These are phyloP conservation scores for Mycena sp. DNA, from an alignment of 1,284 basidiomycete species.

Conservation along the genomic window DNA sequence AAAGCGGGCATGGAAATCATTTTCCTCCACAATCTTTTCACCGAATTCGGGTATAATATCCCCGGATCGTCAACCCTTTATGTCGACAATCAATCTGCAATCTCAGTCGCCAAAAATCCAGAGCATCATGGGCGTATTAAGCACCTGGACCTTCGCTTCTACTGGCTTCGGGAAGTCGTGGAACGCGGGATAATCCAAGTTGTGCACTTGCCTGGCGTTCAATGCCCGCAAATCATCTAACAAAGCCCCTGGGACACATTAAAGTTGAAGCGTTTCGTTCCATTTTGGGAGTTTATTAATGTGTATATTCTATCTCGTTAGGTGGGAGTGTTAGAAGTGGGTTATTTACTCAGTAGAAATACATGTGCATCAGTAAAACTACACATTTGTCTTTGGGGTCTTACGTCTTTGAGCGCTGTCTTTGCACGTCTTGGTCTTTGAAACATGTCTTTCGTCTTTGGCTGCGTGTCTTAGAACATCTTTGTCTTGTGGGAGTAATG, in stretches of 20 bases:
- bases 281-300: background rate
- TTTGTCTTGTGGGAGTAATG: too few species aligned
- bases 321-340: background rate
- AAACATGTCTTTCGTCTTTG: too few species aligned
- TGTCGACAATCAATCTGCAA: conserved; percentile 30
- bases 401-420: too few species aligned
- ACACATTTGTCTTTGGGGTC: too few species aligned
- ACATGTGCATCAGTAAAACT: too few species aligned
- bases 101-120: conserved; percentile 17
- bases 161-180: conserved; percentile 26
- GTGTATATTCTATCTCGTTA: background rate
- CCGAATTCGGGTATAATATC: background rate
- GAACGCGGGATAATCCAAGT: background rate
- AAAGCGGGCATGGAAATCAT: background rate
- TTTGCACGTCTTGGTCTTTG: too few species aligned
- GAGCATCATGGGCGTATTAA: background rate
- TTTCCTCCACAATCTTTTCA: background rate
- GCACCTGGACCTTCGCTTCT: conserved; percentile 33
- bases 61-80: background rate
- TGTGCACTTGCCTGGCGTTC: background rate
- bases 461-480: too few species aligned
- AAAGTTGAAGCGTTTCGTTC: background rate
- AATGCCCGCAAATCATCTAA: background rate
- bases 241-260: background rate
- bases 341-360: background rate